These are phyloP conservation scores for Eimeria necatrix DNA, from an alignment of 169 alveolate genomes.

Conservation along the genomic window DNA sequence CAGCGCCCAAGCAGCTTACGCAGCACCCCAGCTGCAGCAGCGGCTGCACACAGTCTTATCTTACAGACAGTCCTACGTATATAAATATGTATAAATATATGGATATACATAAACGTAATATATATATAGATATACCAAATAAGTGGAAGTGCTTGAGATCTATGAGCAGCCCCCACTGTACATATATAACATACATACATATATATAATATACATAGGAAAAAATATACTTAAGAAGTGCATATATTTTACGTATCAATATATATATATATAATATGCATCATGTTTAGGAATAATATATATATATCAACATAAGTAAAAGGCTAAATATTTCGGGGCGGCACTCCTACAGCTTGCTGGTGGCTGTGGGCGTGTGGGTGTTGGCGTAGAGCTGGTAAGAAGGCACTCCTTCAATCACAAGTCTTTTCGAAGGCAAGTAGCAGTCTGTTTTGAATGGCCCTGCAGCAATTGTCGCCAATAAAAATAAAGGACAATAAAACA, in stretches of 20 bases:
- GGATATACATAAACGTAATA: background rate
- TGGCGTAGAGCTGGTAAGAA: constrained; percentile 57
- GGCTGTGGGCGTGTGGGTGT: constrained; percentile 49
- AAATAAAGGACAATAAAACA: background rate
- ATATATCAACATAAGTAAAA: background rate
- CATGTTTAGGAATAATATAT: too few relatives aligned
- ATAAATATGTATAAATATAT: background rate
- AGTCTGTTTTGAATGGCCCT: constrained; percentile 64
- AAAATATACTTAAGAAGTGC: background rate
- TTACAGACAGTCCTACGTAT: background rate
- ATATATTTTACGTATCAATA: too few relatives aligned
- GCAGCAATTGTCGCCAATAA: background rate
- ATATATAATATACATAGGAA: too few relatives aligned
- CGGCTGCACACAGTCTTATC: background rate
- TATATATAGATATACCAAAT: background rate
- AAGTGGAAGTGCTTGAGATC: background rate
- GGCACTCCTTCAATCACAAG: constrained; percentile 46
- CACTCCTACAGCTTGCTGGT: constrained; percentile 47
- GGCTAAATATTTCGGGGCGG: background rate
- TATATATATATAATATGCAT: background rate
- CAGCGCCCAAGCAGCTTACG: background rate
- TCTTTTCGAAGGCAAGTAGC: background rate
- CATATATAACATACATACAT: too few relatives aligned
- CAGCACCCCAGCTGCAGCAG: background rate
- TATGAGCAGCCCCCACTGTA: too few relatives aligned